These are phyloP conservation scores for Arabidopsis lyrata DNA, from an alignment of 441 rosid genomes.

Conservation along the genomic window DNA sequence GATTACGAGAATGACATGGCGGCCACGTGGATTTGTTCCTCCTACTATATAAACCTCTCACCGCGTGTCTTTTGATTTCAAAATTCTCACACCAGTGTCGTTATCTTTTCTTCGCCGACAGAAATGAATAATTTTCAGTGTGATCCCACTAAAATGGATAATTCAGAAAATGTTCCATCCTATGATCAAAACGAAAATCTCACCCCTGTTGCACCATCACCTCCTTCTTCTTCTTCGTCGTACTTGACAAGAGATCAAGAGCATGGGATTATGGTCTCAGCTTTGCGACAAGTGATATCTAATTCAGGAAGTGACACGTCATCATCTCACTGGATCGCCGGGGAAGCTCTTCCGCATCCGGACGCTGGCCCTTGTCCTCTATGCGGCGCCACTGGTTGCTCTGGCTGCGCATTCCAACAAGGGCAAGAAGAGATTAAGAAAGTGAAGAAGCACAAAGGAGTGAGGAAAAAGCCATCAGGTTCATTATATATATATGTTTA, in stretches of 20 bases:
- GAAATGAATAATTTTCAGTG: neutral
- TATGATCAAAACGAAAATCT: conserved; percentile 16
- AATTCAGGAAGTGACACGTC: conserved; percentile 10
- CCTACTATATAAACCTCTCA: neutral
- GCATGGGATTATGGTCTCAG: conserved; percentile 26
- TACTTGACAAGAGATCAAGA: conserved; percentile 32
- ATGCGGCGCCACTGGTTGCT: conserved; percentile 27
- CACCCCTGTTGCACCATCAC: conserved; percentile 17
- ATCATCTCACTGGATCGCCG: neutral
- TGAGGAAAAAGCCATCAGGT: conserved; percentile 81
- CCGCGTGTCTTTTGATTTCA: neutral
- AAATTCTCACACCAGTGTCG: neutral
- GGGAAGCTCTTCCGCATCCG: conserved; percentile 6
- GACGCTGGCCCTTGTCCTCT: conserved; percentile 37
- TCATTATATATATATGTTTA: too few species aligned
- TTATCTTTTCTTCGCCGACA: conserved; percentile 52
- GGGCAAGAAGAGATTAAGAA: neutral
- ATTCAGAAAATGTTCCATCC: neutral
- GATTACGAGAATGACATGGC: neutral
- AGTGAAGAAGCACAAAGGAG: conserved; percentile 51
- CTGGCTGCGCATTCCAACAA: conserved; percentile 27
- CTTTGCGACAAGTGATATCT: conserved; percentile 33
- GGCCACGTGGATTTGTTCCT: neutral
- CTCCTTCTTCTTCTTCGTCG: neutral
- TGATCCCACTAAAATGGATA: conserved; percentile 17